phyloP scores from a whole-genome alignment of 192 early-diverging fungal genomes.

The Bifiguratus adelaidae region DNA sequence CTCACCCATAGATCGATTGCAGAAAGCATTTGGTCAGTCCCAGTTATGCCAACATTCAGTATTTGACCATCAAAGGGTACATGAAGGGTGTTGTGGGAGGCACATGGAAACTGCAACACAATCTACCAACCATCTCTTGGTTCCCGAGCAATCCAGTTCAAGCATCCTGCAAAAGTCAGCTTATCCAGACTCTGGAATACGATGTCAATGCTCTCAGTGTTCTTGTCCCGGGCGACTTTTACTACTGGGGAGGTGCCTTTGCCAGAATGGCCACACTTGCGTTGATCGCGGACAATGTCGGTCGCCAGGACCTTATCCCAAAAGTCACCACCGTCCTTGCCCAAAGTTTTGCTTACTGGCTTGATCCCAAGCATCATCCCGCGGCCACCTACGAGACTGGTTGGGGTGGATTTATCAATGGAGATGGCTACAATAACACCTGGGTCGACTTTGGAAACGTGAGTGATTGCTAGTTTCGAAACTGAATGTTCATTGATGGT shows the following conservation, averaged over 20 bases:
- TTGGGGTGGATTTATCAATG: slow-evolving; percentile 37
- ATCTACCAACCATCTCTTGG: slow-evolving; percentile 16
- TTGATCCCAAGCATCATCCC: slow-evolving; percentile 1
- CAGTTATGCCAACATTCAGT: slow-evolving; percentile 17
- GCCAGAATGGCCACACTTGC: slow-evolving; percentile 32
- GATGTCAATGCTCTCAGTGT: slow-evolving; percentile 14
- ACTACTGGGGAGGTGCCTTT: slow-evolving; percentile 40
- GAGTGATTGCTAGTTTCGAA: not conserved
- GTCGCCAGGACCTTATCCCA: slow-evolving; percentile 8
- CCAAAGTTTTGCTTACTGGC: slow-evolving; percentile 4
- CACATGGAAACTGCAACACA: slow-evolving; percentile 29
- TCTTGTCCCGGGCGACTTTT: slow-evolving; percentile 26
- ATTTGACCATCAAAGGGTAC: slow-evolving; percentile 33
- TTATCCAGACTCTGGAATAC: slow-evolving; percentile 21
- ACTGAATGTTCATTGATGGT: too few species aligned
- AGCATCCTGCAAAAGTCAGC: slow-evolving; percentile 8
- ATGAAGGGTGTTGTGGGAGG: slow-evolving; percentile 31
- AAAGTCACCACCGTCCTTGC: slow-evolving; percentile 4
- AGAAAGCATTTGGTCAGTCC: not conserved
- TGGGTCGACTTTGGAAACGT: slow-evolving; percentile 39
- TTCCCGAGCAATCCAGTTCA: slow-evolving; percentile 15
- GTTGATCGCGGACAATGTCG: slow-evolving; percentile 33
- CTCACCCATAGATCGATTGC: not conserved
- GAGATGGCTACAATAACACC: slow-evolving; percentile 13
- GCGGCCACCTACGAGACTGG: slow-evolving; percentile 19